Evolutionary conservation across 306 rosid species (phyloP), one percentile per base, ranked within the genome.

Genomic region (Arachis stenosperma): DNA sequence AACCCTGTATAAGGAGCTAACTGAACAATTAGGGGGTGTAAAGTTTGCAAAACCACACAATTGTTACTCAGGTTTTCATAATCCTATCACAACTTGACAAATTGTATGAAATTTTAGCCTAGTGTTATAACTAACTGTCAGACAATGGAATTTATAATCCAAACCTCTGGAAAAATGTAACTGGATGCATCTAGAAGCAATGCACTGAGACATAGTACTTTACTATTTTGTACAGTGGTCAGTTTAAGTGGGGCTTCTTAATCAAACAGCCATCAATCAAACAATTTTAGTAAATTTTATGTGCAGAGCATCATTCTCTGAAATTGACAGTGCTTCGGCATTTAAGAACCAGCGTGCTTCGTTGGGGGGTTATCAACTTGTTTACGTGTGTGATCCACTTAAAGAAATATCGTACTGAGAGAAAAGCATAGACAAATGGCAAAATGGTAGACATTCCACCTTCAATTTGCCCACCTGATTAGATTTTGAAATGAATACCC

Each of bases 401-500:
- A 77, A 46, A 71, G 43, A 77, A 79, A 55, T 67, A 62, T 79
- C 65, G 63, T 44, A 73, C 74, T 71, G 44, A 75, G 75, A 2
- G 2, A 74, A 61, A 65, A 87, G 68, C 61, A 43, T 69, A 81
- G 71, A 80, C 69, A 75, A 62, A 70, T 63, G 77, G 42, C 70
- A 83, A 70, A 59, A 70, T 61, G 59, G 55, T 62, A 82, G 81
- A 60, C 78, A 67, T 76, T 81, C 85, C 78, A 75, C 71, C 74
- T 79, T 67, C 77, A 80, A 70, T 84, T 78, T 84, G 75, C 63
- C 82, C 75, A 61, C 79, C 68, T 86, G 94, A 89, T 89, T 85
- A 81, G 92, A 82, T 80, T 77, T 82, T 85, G 99, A 91, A 81
- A 89, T 81, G 95, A 87, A 86, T 69, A 79, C 85, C 95, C 91